Evolutionary conservation across 1,284 basidiomycete genomes (phyloP).

Genomic region (Ustilago curta): DNA sequence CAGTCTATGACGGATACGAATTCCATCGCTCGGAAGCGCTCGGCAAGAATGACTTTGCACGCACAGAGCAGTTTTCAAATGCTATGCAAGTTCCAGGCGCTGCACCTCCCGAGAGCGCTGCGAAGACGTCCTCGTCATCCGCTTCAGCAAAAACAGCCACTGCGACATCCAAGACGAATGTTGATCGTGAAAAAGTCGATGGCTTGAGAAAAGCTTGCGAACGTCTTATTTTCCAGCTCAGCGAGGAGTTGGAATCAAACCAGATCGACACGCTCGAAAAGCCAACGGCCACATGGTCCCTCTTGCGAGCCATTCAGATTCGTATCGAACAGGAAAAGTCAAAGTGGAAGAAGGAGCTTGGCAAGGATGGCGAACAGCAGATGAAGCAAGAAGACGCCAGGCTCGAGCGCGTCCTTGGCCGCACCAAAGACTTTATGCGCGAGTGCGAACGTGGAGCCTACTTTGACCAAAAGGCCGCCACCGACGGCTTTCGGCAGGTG

Average conservation of each 20-base stretch:
- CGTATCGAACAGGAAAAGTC: conserved; percentile 61
- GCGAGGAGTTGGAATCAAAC: conserved; percentile 41
- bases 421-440: conserved; percentile 57
- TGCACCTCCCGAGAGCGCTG: conserved; percentile 10
- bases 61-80: conserved; percentile 13
- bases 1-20: conserved; percentile 48
- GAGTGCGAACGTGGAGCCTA: conserved; percentile 58
- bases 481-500: conserved; percentile 54
- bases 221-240: conserved; percentile 25
- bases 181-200: conserved; percentile 30
- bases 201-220: conserved; percentile 28
- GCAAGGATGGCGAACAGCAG: conserved; percentile 29
- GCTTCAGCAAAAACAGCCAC: conserved; percentile 1
- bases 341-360: conserved; percentile 55
- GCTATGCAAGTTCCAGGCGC: conserved; percentile 25
- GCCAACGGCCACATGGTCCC: conserved; percentile 57
- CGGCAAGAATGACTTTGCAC: conserved; percentile 37
- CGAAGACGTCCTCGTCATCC: conserved; percentile 3
- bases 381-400: conserved; percentile 41
- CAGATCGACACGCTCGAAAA: conserved; percentile 60
- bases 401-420: conserved; percentile 38
- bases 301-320: conserved; percentile 53
- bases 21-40: conserved; percentile 46
- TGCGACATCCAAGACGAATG: background rate
- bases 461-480: conserved; percentile 54